Evolutionary conservation across 2,329 filamentous ascomycete genomes (phyloP), one percentile per base, ranked within the genome.

Genomic region (Colletotrichum sidae): DNA sequence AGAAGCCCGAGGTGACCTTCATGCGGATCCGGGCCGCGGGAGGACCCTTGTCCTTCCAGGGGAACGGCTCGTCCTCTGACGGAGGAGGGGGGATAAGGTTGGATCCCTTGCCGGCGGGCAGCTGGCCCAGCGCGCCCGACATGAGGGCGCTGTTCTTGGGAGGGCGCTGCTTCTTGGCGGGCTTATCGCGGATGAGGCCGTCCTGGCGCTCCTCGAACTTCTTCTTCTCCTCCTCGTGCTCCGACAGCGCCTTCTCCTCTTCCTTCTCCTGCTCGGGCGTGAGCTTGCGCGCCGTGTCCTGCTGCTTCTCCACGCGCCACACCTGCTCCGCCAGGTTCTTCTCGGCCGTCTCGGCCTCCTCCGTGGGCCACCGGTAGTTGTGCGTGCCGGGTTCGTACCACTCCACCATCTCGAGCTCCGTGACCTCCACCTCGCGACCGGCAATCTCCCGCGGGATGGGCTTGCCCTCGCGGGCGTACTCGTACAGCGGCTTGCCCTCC

Each of bases 1-100:
- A 99, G 83, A 97, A 99, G 44, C 96, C 96, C 0, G 94, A 97
- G 2, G 94, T 94, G 55, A 97, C 95, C 1, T 92, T 97, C 88
- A 99, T 93, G 62, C 92, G 90, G 65, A 99, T 88, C 73, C 88
- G 91, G 53, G 88, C 92, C 1, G 95, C 96, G 1, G 95, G 88
- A 1, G 93, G 89, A 0, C 86, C 88, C 72, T 89, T 81, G 75
- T 83, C 86, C 44, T 80, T 82, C 86, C 86, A 88, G 0, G 86
- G 85, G 7, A 84, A 82, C 6, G 85, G 84, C 1, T 83, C 80
- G 72, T 81, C 76, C 34, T 81, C 73, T 49, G 79, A 78, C 0
- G 83, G 80, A 1, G 81, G 72, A 6, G 83, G 77, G 9, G 85
- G 83, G 11, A 88, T 79, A 39, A 88, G 78, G 68, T 88, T 83